These are phyloP conservation scores for Sporothrix humicola DNA, from an alignment of 2,329 filamentous ascomycete species.

Conservation along the genomic window DNA sequence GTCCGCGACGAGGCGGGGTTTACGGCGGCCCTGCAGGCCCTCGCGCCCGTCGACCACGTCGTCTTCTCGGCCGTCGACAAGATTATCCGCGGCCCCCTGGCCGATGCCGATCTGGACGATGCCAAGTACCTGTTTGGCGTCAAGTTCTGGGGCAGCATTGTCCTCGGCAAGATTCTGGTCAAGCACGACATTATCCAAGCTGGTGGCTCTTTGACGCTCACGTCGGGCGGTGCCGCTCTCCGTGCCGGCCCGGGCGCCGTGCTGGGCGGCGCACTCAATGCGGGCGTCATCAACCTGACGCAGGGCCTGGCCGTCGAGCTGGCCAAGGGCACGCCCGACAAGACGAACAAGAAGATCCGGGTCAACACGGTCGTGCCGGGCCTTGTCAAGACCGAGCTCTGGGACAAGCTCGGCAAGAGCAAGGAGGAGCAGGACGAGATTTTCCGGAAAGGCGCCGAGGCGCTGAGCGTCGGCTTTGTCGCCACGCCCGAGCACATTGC, in stretches of 20 bases:
- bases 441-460: conserved; percentile 38
- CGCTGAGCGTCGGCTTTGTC: conserved; percentile 42
- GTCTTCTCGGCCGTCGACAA: conserved; percentile 49
- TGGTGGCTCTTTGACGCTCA: conserved; percentile 49
- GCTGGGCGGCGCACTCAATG: conserved; percentile 45
- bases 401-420: conserved; percentile 43
- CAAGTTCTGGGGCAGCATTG: conserved; percentile 50
- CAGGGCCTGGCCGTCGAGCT: conserved; percentile 43
- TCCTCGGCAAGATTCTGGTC: conserved; percentile 46
- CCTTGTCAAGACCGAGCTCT: conserved; percentile 44
- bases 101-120: conserved; percentile 44
- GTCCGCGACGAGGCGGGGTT: conserved; percentile 47
- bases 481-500: conserved; percentile 41
- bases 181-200: conserved; percentile 46
- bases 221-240: conserved; percentile 46
- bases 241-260: conserved; percentile 43
- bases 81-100: conserved; percentile 48
- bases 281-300: conserved; percentile 42
- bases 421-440: conserved; percentile 41
- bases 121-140: conserved; percentile 48
- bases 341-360: conserved; percentile 40
- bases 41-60: conserved; percentile 49
- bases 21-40: conserved; percentile 42
- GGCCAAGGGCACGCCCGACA: neutral
- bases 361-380: conserved; percentile 46